Percentiles rank a stretch among this genome's conserved stretches.
These are phyloP conservation scores for Fusarium austroafricanum DNA, from an alignment of 2,329 filamentous ascomycete genomes.

Conservation along the genomic window DNA sequence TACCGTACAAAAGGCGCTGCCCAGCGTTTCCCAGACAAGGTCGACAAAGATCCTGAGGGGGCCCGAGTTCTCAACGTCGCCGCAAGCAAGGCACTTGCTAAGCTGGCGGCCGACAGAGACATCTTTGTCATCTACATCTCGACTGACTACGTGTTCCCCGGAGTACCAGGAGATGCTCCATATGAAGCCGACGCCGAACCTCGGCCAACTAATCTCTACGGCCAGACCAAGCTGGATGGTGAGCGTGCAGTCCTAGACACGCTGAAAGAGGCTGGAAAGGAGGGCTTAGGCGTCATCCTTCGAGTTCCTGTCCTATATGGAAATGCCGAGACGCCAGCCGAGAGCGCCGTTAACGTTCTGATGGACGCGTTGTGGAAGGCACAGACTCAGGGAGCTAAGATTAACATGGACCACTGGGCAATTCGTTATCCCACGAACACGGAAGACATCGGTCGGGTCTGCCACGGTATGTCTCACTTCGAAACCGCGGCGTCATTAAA, in stretches of 20 bases:
- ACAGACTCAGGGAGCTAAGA: slow-evolving; percentile 69
- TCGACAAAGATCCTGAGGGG: slow-evolving; percentile 80
- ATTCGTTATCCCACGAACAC: slow-evolving; percentile 89
- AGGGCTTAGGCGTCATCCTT: slow-evolving; percentile 74
- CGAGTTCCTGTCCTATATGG: slow-evolving; percentile 89
- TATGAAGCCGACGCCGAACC: slow-evolving; percentile 75
- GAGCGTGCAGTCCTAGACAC: slow-evolving; percentile 74
- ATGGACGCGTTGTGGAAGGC: slow-evolving; percentile 81
- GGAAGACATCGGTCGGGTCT: slow-evolving; percentile 84
- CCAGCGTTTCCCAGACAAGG: slow-evolving; percentile 88
- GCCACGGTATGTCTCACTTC: slow-evolving; percentile 64
- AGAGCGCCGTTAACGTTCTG: slow-evolving; percentile 86
- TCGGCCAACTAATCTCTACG: slow-evolving; percentile 80
- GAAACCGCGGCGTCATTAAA: neutral
- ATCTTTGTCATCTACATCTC: slow-evolving; percentile 81
- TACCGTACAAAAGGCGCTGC: slow-evolving; percentile 73
- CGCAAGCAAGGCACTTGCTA: slow-evolving; percentile 74
- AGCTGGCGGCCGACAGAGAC: slow-evolving; percentile 69
- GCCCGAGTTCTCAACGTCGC: slow-evolving; percentile 80
- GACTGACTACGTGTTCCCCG: slow-evolving; percentile 84
- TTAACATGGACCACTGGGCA: slow-evolving; percentile 89
- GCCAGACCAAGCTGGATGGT: slow-evolving; percentile 70
- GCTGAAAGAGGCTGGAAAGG: slow-evolving; percentile 60
- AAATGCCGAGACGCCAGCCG: slow-evolving; percentile 72
- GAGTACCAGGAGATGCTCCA: slow-evolving; percentile 81